phyloP scores from a whole-genome alignment of 192 early-diverging fungal genomes.

The Chytriomyces confervae region DNA sequence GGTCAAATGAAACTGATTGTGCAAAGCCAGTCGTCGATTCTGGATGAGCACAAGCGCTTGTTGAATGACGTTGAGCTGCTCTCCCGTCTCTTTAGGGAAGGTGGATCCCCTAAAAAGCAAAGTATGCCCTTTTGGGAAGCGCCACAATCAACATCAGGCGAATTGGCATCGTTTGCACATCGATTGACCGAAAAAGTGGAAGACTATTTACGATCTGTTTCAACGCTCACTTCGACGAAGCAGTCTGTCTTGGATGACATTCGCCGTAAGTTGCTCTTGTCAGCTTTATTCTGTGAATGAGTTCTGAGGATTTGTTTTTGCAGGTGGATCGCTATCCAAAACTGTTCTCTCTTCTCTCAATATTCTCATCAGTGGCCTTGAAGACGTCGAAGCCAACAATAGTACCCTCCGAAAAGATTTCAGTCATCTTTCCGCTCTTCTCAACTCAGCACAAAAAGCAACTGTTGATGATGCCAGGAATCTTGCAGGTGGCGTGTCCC shows the following conservation, averaged over 20 bases:
- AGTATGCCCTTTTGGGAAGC: neutral
- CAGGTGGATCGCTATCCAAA: constrained; percentile 20
- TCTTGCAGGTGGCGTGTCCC: neutral
- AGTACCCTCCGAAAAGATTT: constrained; percentile 26
- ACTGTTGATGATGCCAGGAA: neutral
- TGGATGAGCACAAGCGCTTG: constrained; percentile 36
- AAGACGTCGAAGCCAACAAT: constrained; percentile 39
- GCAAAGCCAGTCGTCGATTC: constrained; percentile 26
- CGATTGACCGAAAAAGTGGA: constrained; percentile 31
- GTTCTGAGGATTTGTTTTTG: neutral
- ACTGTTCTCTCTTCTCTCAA: constrained; percentile 35
- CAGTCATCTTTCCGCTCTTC: constrained; percentile 18
- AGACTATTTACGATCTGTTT: constrained; percentile 37
- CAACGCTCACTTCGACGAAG: constrained; percentile 30
- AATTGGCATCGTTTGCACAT: no score
- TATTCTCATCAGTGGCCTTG: constrained; percentile 36
- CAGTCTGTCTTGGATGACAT: constrained; percentile 32
- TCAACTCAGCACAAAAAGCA: neutral
- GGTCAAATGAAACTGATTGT: constrained; percentile 35
- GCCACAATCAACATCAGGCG: neutral
- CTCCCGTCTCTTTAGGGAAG: constrained; percentile 21
- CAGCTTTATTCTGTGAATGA: neutral
- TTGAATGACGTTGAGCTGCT: constrained; percentile 31
- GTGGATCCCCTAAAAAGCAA: constrained; percentile 14
- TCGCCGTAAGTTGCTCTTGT: constrained; percentile 11